Conservation (phyloP, 345 rosid species). For the Salix arbutifolia region DNA sequence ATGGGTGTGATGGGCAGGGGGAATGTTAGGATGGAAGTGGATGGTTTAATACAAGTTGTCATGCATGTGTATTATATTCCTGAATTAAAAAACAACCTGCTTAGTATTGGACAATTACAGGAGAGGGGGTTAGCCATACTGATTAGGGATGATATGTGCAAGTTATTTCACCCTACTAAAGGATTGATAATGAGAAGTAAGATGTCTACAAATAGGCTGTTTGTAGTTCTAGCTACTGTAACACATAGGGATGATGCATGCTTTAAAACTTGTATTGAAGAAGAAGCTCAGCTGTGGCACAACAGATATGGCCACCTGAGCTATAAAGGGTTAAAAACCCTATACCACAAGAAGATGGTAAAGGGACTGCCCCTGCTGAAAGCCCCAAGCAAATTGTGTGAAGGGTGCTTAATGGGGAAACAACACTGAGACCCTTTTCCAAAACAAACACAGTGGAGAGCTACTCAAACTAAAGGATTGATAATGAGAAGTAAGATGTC, state of each 20-base stretch:
- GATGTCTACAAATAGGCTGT: slow-evolving; percentile 2
- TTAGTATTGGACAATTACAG: slow-evolving; percentile 12
- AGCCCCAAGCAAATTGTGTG: neutral
- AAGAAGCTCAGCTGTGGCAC: too few species aligned
- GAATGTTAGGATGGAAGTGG: neutral
- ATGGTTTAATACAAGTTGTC: neutral
- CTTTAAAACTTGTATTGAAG: too few species aligned
- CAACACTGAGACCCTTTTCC: neutral
- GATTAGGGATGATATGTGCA: slow-evolving; percentile 1
- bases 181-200: neutral
- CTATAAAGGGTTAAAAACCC: neutral
- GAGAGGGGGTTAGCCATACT: slow-evolving; percentile 7
- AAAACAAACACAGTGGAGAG: neutral
- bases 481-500: too few species aligned
- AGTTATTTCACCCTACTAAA: slow-evolving; percentile 1
- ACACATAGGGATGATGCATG: too few species aligned
- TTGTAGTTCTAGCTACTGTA: neutral
- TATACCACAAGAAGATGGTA: neutral
- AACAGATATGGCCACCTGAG: too few species aligned
- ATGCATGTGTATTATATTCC: neutral
- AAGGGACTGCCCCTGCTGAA: neutral
- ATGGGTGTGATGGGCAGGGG: neutral
- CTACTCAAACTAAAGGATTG: too few species aligned
- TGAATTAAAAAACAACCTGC: neutral
- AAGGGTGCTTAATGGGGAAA: slow-evolving; percentile 1